A percentile compares a stretch with the other conserved stretches of the same genome.
These are phyloP conservation scores for Jamesozyma hellenica DNA, from an alignment of 805 yeast species.

Conservation along the genomic window DNA sequence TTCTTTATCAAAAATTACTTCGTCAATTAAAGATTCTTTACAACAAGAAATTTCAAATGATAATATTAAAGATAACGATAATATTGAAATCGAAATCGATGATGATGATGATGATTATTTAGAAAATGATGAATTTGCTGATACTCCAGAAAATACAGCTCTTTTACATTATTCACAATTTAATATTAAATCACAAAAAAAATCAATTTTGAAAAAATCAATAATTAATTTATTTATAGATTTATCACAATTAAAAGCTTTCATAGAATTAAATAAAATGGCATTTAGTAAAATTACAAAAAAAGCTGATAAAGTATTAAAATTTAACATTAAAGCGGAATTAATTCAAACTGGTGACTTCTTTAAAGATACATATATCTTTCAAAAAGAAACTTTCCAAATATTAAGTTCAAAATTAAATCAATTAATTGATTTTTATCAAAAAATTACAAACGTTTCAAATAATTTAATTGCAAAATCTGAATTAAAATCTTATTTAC, in stretches of 20 bases:
- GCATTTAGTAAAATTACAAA: slow-evolving; percentile 83
- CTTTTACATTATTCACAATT: slow-evolving; percentile 41
- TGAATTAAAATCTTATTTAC: slow-evolving; percentile 51
- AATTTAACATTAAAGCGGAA: slow-evolving; percentile 40
- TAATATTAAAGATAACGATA: too few species aligned
- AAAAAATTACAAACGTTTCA: slow-evolving; percentile 33
- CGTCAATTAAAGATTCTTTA: background rate
- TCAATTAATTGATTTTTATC: slow-evolving; percentile 43
- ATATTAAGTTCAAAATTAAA: slow-evolving; percentile 45
- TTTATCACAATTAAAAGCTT: slow-evolving; percentile 74
- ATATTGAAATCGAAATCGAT: too few species aligned
- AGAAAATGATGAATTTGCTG: slow-evolving; percentile 32
- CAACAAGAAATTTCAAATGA: too few species aligned
- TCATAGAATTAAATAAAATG: slow-evolving; percentile 69
- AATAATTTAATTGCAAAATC: slow-evolving; percentile 37
- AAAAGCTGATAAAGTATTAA: slow-evolving; percentile 77
- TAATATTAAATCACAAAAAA: slow-evolving; percentile 39
- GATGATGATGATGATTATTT: slow-evolving; percentile 29
- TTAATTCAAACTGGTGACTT: slow-evolving; percentile 38
- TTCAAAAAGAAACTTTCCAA: slow-evolving; percentile 38
- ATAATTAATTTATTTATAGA: slow-evolving; percentile 56
- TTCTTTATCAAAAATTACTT: background rate
- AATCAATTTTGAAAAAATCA: slow-evolving; percentile 60
- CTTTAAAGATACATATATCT: slow-evolving; percentile 44
- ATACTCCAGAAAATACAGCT: slow-evolving; percentile 36